These are phyloP conservation scores for Medakamo hakoo DNA, from an alignment of 139 green algal species.

Conservation along the genomic window DNA sequence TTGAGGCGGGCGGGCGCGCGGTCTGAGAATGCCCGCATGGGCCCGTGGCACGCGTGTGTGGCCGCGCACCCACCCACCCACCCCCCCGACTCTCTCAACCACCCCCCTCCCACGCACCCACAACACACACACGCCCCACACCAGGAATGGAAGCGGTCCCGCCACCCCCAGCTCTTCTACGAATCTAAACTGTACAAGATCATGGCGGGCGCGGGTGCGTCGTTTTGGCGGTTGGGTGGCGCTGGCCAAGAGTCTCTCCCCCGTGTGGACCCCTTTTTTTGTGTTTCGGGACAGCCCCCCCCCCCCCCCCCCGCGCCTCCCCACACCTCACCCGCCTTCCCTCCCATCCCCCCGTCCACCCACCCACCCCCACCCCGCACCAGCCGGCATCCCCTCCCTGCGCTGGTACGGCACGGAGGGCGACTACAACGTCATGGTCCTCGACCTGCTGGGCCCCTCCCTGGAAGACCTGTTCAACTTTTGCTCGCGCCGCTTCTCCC, in stretches of 20 bases:
- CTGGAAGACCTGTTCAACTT: slow-evolving; percentile 99
- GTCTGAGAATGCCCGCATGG: no score
- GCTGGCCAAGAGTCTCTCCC: no score
- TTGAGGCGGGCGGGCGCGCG: no score
- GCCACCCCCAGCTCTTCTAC: slow-evolving; percentile 86
- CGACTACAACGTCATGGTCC: slow-evolving; percentile 99
- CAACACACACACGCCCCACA: background rate
- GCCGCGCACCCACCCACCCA: no score
- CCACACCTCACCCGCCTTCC: slow-evolving; percentile 76
- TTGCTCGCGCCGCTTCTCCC: slow-evolving; percentile 89
- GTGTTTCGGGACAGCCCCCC: background rate
- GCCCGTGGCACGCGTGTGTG: no score
- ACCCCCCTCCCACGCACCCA: no score
- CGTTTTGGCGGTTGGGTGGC: slow-evolving; percentile 1
- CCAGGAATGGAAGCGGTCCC: slow-evolving; percentile 72
- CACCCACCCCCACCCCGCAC: slow-evolving; percentile 1
- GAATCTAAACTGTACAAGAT: slow-evolving; percentile 95
- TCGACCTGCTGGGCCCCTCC: slow-evolving; percentile 89
- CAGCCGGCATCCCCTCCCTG: slow-evolving; percentile 97
- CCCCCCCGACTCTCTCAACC: no score
- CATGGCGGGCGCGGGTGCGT: slow-evolving; percentile 73
- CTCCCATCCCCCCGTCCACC: background rate
- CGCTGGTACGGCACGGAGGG: slow-evolving; percentile 97
- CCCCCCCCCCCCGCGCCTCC: slow-evolving; percentile 33
- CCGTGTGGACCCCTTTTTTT: no score